phyloP scores from a whole-genome alignment of 306 rosid species.

The Alnus glutinosa region DNA sequence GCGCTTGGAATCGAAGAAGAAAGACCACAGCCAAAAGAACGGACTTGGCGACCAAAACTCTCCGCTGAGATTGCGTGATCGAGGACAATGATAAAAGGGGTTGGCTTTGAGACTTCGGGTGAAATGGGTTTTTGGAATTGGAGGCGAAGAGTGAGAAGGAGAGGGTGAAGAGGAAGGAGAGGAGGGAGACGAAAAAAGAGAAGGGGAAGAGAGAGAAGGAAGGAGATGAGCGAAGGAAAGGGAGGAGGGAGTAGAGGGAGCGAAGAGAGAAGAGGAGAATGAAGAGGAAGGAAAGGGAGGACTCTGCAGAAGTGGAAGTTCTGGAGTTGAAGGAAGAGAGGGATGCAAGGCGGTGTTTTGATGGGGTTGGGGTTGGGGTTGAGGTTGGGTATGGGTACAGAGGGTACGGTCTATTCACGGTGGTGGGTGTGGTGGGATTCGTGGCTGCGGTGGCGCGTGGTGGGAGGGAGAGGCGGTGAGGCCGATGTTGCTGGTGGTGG shows the following conservation, averaged over 20 bases:
- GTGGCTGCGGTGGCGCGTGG: conserved; percentile 39
- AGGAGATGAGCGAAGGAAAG: conserved; percentile 79
- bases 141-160: conserved; percentile 39
- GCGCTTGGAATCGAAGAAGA: conserved; percentile 82
- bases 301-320: conserved; percentile 33
- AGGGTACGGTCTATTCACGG: conserved; percentile 42
- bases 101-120: conserved; percentile 35
- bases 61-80: conserved; percentile 52
- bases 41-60: conserved; percentile 48
- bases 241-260: conserved; percentile 70
- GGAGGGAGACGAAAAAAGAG: conserved; percentile 69
- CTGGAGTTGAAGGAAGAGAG: conserved; percentile 45
- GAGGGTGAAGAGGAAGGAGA: conserved; percentile 58
- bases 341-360: conserved; percentile 59
- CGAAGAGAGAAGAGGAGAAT: conserved; percentile 73
- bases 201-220: conserved; percentile 74
- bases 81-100: conserved; percentile 37
- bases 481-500: conserved; percentile 61
- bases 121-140: conserved; percentile 45
- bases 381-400: conserved; percentile 51
- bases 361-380: conserved; percentile 73
- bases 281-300: conserved; percentile 67
- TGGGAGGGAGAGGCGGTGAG: conserved; percentile 75
- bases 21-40: conserved; percentile 68
- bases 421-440: conserved; percentile 27